Conservation (phyloP, 1,284 basidiomycete genomes). For the Marasmius sp. region DNA sequence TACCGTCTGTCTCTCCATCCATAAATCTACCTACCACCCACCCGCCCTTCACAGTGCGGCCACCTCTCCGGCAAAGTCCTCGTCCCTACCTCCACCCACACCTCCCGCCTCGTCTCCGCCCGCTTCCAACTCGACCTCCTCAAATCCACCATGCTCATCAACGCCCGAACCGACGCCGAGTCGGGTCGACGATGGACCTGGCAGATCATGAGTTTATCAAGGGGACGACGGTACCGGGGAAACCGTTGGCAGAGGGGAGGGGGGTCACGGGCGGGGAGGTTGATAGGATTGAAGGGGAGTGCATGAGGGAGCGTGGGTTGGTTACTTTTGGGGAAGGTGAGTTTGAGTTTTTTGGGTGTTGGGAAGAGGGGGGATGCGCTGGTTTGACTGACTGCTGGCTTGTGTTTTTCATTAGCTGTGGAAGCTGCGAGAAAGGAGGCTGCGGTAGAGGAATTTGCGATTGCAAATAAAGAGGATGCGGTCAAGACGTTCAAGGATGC, state of each 20-base stretch:
- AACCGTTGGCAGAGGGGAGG: slow-evolving; percentile 72
- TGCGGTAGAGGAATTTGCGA: slow-evolving; percentile 45
- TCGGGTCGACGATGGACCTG: slow-evolving; percentile 82
- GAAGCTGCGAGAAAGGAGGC: slow-evolving; percentile 54
- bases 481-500: slow-evolving; percentile 50
- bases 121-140: too few relatives aligned
- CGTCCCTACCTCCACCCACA: too few relatives aligned
- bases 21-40: slow-evolving; percentile 84
- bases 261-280: slow-evolving; percentile 71
- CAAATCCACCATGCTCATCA: too few relatives aligned
- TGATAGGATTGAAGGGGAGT: slow-evolving; percentile 75
- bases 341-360: not conserved
- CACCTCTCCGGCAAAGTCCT: too few relatives aligned
- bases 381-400: not conserved
- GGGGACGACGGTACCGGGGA: slow-evolving; percentile 60
- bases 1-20: slow-evolving; percentile 80
- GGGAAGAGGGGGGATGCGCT: not conserved
- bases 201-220: slow-evolving; percentile 80
- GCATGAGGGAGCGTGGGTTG: slow-evolving; percentile 73
- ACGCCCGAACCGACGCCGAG: slow-evolving; percentile 90
- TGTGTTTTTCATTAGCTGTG: slow-evolving; percentile 46
- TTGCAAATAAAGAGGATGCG: slow-evolving; percentile 57
- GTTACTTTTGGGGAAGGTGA: slow-evolving; percentile 88
- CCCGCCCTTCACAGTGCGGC: too few relatives aligned
- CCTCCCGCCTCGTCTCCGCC: too few relatives aligned